A percentile compares a stretch with the other conserved stretches of the same genome.
Conservation (phyloP, 768 basidiomycete species). For the Kwoniella europaea region DNA sequence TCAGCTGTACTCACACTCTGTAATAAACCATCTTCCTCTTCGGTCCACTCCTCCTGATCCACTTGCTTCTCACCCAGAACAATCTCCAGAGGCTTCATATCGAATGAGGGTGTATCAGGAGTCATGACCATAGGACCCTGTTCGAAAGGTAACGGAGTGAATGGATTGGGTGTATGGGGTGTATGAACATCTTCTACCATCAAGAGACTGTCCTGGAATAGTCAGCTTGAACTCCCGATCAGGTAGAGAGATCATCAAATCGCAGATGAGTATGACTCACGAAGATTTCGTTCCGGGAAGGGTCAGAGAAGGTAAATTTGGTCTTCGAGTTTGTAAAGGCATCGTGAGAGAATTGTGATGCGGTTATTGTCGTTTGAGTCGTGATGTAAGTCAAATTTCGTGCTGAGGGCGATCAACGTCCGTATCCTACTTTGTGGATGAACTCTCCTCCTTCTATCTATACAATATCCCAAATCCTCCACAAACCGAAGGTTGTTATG, state of each 20-base stretch:
- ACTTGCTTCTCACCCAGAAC: conserved; percentile 10
- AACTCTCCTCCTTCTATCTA: neutral
- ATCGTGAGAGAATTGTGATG: too few species aligned
- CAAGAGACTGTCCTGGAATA: conserved; percentile 3
- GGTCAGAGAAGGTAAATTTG: conserved; percentile 18
- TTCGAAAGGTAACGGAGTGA: conserved; percentile 25
- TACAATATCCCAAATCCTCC: neutral
- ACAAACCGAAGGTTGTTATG: neutral
- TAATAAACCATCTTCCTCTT: conserved; percentile 43
- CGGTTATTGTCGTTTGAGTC: too few species aligned
- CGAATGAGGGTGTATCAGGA: conserved; percentile 41
- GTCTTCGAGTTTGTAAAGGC: conserved; percentile 28
- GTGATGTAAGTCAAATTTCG: neutral
- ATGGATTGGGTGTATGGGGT: conserved; percentile 30
- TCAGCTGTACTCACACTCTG: conserved; percentile 37
- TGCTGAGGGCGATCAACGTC: conserved; percentile 7
- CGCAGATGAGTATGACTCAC: conserved; percentile 7
- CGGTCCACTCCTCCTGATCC: conserved; percentile 34
- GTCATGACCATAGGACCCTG: conserved; percentile 39
- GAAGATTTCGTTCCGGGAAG: conserved; percentile 18
- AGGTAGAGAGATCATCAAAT: neutral
- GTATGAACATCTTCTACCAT: conserved; percentile 27
- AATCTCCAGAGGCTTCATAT: conserved; percentile 23
- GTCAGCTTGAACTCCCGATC: neutral
- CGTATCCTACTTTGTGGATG: neutral